Conservation (phyloP, 805 yeast genomes). For the Saccharomycopsis sp. region DNA sequence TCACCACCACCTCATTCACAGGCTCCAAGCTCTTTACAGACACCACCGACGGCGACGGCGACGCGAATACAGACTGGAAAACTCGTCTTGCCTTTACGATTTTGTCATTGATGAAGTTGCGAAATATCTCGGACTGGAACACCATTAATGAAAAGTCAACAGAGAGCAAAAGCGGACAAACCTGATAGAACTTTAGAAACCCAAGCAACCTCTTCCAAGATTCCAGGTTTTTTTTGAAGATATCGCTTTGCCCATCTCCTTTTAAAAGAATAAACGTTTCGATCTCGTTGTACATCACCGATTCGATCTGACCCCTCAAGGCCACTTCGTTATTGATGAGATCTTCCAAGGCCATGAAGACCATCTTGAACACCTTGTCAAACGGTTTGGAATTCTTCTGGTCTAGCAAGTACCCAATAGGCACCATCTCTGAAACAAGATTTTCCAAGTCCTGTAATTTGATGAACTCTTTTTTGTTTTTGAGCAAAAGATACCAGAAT, state of each 20-base stretch:
- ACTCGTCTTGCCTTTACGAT: slow-evolving; percentile 4
- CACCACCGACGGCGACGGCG: not conserved
- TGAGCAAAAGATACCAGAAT: slow-evolving; percentile 7
- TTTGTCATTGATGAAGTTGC: slow-evolving; percentile 13
- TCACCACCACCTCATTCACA: not conserved
- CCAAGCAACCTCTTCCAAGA: not conserved
- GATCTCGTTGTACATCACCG: slow-evolving; percentile 5
- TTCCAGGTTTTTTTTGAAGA: not conserved
- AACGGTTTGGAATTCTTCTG: too few species aligned
- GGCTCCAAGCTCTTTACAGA: not conserved
- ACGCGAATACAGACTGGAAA: not conserved
- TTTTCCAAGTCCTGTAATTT: too few species aligned
- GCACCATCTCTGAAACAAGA: too few species aligned
- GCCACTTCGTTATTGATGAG: not conserved
- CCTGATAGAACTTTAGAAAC: slow-evolving; percentile 11
- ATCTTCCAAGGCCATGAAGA: not conserved
- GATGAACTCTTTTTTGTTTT: too few species aligned
- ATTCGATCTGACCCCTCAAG: not conserved
- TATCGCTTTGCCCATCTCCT: not conserved
- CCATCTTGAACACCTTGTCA: not conserved
- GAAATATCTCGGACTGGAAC: slow-evolving; percentile 12
- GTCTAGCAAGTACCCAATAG: too few species aligned
- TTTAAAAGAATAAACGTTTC: slow-evolving; percentile 8
- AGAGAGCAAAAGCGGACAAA: slow-evolving; percentile 13
- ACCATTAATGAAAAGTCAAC: slow-evolving; percentile 3